These are phyloP conservation scores for Kodamaea jinghongensis DNA, from an alignment of 805 yeast species.

Conservation along the genomic window DNA sequence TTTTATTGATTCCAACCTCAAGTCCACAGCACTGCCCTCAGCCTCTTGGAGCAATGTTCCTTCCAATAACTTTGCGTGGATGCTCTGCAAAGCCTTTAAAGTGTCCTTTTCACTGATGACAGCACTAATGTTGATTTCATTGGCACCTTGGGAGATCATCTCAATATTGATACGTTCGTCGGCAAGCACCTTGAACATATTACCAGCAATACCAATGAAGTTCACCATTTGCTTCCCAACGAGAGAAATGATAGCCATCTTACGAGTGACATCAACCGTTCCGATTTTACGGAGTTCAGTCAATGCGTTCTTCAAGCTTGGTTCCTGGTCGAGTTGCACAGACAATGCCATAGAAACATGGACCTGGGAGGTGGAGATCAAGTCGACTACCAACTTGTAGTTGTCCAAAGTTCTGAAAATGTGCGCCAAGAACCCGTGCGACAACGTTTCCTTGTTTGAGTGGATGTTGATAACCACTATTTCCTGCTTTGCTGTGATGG, in stretches of 20 bases:
- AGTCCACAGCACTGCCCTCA: slow-evolving; percentile 28
- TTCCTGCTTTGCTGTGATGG: slow-evolving; percentile 91
- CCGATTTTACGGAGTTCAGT: slow-evolving; percentile 80
- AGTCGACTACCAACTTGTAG: slow-evolving; percentile 84
- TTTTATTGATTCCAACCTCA: slow-evolving; percentile 30
- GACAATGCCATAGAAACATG: slow-evolving; percentile 98
- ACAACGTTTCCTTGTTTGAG: slow-evolving; percentile 86
- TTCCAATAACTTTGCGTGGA: slow-evolving; percentile 75
- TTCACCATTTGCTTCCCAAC: slow-evolving; percentile 98
- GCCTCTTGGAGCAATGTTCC: slow-evolving; percentile 22
- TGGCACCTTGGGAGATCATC: slow-evolving; percentile 98
- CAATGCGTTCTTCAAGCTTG: slow-evolving; percentile 66
- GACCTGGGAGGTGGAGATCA: slow-evolving; percentile 95
- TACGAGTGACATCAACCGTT: slow-evolving; percentile 80
- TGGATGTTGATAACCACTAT: slow-evolving; percentile 91
- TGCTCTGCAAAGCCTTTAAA: slow-evolving; percentile 77
- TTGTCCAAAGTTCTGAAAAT: slow-evolving; percentile 84
- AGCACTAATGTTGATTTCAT: slow-evolving; percentile 94
- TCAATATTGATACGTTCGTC: slow-evolving; percentile 91
- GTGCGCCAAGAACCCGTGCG: slow-evolving; percentile 93
- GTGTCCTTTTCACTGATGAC: slow-evolving; percentile 85
- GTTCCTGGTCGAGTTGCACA: slow-evolving; percentile 62
- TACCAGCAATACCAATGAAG: slow-evolving; percentile 93
- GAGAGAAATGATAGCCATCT: slow-evolving; percentile 86
- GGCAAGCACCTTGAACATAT: slow-evolving; percentile 92